Percentiles rank a stretch among this genome's conserved stretches.
Evolutionary conservation across 768 basidiomycete genomes (phyloP).

Genomic region (Guyanaporus albipodus): DNA sequence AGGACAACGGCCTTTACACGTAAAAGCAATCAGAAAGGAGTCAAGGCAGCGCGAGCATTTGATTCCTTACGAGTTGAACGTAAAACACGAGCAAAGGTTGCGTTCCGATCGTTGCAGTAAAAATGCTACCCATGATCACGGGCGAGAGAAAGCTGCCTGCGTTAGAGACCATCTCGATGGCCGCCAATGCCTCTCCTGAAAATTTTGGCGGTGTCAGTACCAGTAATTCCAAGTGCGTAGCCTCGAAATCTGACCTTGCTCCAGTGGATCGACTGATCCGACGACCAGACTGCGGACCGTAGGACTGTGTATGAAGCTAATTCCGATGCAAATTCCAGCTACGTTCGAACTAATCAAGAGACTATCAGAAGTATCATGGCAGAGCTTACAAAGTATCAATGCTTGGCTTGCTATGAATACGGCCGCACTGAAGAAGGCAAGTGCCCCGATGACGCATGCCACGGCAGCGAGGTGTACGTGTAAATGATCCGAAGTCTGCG

Average conservation of each 20-base stretch:
- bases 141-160: conserved; percentile 24
- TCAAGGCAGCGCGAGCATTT: too few relatives aligned
- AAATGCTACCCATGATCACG: conserved; percentile 29
- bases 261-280: conserved; percentile 23
- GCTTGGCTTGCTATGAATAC: conserved; percentile 1
- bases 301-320: conserved; percentile 14
- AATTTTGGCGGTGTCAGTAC: background rate
- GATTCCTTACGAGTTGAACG: conserved; percentile 23
- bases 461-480: conserved; percentile 26
- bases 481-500: conserved; percentile 22
- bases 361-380: background rate
- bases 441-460: conserved; percentile 15
- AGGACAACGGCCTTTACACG: background rate
- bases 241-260: conserved; percentile 20
- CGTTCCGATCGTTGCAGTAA: conserved; percentile 22
- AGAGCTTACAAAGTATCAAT: conserved; percentile 15
- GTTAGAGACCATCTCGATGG: conserved; percentile 25
- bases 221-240: too few relatives aligned
- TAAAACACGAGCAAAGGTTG: conserved; percentile 23
- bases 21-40: background rate
- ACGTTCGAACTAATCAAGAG: background rate
- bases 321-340: conserved; percentile 19
- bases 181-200: conserved; percentile 28
- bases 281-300: conserved; percentile 22
- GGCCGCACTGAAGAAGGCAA: conserved; percentile 13